Percentiles rank a stretch among this genome's conserved stretches.
phyloP scores from a whole-genome alignment of 768 basidiomycete species.

The Russula earlei region DNA sequence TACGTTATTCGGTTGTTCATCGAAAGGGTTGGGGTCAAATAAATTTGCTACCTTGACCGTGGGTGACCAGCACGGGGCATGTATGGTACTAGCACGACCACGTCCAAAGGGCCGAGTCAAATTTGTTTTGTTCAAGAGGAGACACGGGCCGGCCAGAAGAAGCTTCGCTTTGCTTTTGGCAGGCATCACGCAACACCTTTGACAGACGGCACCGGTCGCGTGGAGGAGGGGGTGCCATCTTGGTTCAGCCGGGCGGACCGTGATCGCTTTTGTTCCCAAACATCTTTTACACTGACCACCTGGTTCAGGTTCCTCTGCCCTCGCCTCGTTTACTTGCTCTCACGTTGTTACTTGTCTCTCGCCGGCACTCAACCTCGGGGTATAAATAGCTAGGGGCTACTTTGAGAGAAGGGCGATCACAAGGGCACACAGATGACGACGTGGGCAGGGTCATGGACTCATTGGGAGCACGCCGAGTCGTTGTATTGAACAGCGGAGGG shows the following conservation, averaged over 20 bases:
- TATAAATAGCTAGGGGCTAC: neutral
- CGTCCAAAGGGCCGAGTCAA: neutral
- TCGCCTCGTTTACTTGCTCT: neutral
- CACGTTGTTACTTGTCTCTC: slow-evolving; percentile 1
- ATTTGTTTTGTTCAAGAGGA: neutral
- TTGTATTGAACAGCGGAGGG: neutral
- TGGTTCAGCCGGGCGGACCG: slow-evolving; percentile 7
- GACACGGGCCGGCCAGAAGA: neutral
- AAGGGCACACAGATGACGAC: slow-evolving; percentile 2
- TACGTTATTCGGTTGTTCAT: too few relatives aligned
- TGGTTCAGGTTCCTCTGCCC: neutral
- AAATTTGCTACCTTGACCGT: too few relatives aligned
- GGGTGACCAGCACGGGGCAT: neutral
- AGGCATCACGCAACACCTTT: slow-evolving; percentile 12
- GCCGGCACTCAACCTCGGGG: neutral
- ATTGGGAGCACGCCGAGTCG: slow-evolving; percentile 2
- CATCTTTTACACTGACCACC: slow-evolving; percentile 1
- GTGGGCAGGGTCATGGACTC: neutral
- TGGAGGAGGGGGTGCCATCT: neutral
- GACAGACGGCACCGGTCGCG: neutral
- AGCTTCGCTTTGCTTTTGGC: neutral
- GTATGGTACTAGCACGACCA: slow-evolving; percentile 1
- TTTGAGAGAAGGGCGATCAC: neutral
- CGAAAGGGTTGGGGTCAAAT: too few relatives aligned
- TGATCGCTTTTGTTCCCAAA: slow-evolving; percentile 3